These are phyloP conservation scores for Cordyceps sp. DNA, from an alignment of 2,329 filamentous ascomycete genomes.

Conservation along the genomic window DNA sequence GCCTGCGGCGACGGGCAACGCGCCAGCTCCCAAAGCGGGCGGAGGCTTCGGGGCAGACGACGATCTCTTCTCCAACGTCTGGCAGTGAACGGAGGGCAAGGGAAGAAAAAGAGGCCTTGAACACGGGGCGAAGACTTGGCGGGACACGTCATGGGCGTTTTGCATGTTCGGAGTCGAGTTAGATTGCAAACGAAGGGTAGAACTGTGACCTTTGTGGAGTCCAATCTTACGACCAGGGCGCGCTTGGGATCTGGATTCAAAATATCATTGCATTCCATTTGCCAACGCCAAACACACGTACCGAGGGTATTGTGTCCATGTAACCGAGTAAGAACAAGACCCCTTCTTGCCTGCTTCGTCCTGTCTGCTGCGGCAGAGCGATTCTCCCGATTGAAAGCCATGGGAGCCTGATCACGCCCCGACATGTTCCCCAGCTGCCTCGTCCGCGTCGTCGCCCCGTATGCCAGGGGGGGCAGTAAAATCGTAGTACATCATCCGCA, in stretches of 20 bases:
- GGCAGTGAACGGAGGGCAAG: constrained; percentile 41
- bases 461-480: no score
- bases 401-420: no score
- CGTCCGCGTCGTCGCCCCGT: no score
- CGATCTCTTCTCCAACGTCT: constrained; percentile 91
- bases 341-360: neutral
- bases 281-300: constrained; percentile 3
- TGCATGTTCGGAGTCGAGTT: constrained; percentile 16
- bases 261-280: neutral
- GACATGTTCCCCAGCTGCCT: no score
- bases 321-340: neutral
- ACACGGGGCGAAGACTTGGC: no score
- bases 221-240: neutral
- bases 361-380: no score
- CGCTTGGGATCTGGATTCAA: neutral
- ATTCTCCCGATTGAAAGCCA: no score
- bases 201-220: neutral
- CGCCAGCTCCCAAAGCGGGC: constrained; percentile 35
- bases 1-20: constrained; percentile 20
- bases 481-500: no score
- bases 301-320: constrained; percentile 5
- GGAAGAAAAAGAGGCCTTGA: neutral
- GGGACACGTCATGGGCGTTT: constrained; percentile 15
- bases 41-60: constrained; percentile 52
- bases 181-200: constrained; percentile 9